A percentile compares a stretch with the other conserved stretches of the same genome.
Evolutionary conservation across 75 land plant species (phyloP).

Genomic region (Isoetes taiwanensis): DNA sequence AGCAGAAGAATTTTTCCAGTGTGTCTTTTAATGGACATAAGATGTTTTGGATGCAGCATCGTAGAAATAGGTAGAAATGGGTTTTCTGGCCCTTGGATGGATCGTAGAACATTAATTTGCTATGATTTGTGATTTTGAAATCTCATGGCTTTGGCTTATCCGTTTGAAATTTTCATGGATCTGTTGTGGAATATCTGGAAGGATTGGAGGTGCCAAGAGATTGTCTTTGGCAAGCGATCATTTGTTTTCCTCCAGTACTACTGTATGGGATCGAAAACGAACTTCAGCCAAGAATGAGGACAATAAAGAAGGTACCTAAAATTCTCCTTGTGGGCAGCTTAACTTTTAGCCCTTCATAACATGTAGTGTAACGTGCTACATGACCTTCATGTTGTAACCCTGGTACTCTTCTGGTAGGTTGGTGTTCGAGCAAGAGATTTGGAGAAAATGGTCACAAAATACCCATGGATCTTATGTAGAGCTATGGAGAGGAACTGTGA

Average conservation of each 20-base stretch:
- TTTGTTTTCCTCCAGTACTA: slow-evolving; percentile 60
- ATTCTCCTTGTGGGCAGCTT: too few relatives aligned
- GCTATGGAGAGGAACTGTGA: slow-evolving; percentile 42
- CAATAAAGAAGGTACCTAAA: slow-evolving; percentile 63
- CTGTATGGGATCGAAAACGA: slow-evolving; percentile 39
- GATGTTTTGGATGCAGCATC: too few relatives aligned
- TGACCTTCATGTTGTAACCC: not conserved
- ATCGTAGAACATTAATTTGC: too few relatives aligned
- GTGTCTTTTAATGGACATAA: too few relatives aligned
- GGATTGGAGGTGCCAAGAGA: slow-evolving; percentile 39
- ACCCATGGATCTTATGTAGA: slow-evolving; percentile 80
- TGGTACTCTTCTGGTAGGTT: slow-evolving; percentile 21
- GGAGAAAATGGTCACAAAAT: slow-evolving; percentile 49
- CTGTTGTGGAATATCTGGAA: slow-evolving; percentile 35
- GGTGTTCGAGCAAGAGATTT: slow-evolving; percentile 30
- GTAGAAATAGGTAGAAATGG: too few relatives aligned
- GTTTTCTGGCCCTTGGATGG: too few relatives aligned
- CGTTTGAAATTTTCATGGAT: too few relatives aligned
- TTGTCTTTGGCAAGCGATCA: slow-evolving; percentile 23
- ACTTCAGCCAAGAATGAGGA: slow-evolving; percentile 35
- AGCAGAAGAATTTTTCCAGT: too few relatives aligned
- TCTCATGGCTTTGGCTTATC: too few relatives aligned
- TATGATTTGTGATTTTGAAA: too few relatives aligned
- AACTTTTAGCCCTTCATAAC: too few relatives aligned
- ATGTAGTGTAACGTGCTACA: not conserved